Evolutionary conservation across 257 asterid species (phyloP), one percentile per base, ranked within the genome.

Genomic region (Nemophila menziesii): DNA sequence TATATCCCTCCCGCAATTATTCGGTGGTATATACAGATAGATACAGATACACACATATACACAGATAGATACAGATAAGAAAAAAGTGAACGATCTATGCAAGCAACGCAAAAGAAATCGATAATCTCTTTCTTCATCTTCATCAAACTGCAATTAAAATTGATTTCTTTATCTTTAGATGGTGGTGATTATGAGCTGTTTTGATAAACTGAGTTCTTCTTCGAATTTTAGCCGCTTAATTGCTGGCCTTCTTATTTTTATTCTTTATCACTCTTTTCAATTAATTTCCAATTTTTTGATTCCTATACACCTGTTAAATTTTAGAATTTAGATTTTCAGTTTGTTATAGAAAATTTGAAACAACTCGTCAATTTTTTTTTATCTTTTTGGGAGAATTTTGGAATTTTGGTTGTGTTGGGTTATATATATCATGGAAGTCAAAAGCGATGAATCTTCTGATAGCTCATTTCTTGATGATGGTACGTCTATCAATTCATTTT

Each of bases 231-330:
- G 93, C 90, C 94, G 92, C 63, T 62, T 82, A 58, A 74, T 86
- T 48, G 96, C 92, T 52, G 98, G 92, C 65, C 92, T 84, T 61
- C 52, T 84, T 63, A 72, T 89, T 17, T 80, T 89, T 67, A 86
- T 89, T 41, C 78, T 83, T 34, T 89, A 67, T 54, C 95, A 89
- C 62, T 89, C 98, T 0, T 77, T 54, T 34, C 82, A 68, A 62
- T 74, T 86, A 62, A 79, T 90, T 64, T 90, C 99, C 12, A 90
- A 90, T 85, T 90, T 90, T 44, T 82, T 93, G 33, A 49, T 76
- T 77, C 99, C 94, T 85, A 90, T 90, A 90, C 96, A 85, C 47
- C 94, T 73, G 59, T 74, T 60, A 68, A 33, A 14, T 52, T 13
- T 2, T 11, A 5, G 11, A 18, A 37, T 9, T 9, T 1, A 18